Base-by-base conservation (phyloP, 108 stramenopile species). In the Conticribra guillardii region DNA sequence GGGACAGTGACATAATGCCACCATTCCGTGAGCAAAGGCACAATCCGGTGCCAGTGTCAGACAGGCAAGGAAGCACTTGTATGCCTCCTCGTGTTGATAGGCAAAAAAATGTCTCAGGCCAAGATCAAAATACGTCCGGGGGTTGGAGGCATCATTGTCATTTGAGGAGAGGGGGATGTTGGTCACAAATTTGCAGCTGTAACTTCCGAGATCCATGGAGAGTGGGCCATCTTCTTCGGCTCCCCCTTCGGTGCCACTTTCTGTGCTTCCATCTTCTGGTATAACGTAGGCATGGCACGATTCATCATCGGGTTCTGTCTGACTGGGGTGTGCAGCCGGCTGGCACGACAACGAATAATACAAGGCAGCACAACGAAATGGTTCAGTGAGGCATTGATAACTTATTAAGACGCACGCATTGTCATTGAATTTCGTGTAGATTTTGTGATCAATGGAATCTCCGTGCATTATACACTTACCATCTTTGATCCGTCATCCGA, bases 41-140 rank as follows among this genome's bases (percentile, higher is more conserved):
- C 89, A 90, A 56, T 90, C 78, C 46, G 89, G 86, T 8, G 83
- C 82, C 5, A 82, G 69, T 15, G 76, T 54, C 19, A 90, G 33
- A 44, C 85, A 87, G 16, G 88, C 88, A 24, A 88, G 53, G 64
- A 93, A 90, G 58, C 74, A 85, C 37, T 82, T 85, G 48, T 83
- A 73, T 0, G 92, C 89, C 57, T 89, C 81, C 66, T 93, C 92
- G 62, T 93, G 92, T 24, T 93, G 92, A 65, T 87, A 93, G 2
- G 84, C 66, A 8, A 89, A 72, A 75, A 90, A 80, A 51, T 85
- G 65, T 14, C 88, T 71, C 44, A 93, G 59, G 1, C 92, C 92
- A 54, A 86, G 57, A 54, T 93, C 82, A 60, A 93, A 93, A 53
- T 84, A 87, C 3, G 75, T 75, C 9, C 87, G 80, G 14, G 87